A percentile compares a stretch with the other conserved stretches of the same genome.
phyloP scores from a whole-genome alignment of 306 rosid genomes.

The Cucumis sativus region DNA sequence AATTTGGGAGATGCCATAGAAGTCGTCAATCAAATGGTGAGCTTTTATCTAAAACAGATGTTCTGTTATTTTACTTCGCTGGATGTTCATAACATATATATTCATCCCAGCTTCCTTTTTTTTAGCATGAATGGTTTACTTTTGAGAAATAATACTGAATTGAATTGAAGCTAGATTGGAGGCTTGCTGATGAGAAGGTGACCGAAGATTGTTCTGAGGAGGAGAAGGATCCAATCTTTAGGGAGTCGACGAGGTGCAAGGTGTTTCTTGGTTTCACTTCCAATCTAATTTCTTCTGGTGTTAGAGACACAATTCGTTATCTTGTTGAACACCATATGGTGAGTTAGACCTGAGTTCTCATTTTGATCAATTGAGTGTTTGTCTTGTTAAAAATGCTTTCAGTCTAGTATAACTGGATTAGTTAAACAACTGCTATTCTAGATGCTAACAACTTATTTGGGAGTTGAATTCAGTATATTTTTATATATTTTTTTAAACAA shows the following conservation, averaged over 20 bases:
- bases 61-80: background rate
- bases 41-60: background rate
- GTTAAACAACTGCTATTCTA: background rate
- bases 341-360: slow-evolving; percentile 5
- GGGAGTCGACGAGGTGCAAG: slow-evolving; percentile 53
- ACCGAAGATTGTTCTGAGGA: slow-evolving; percentile 40
- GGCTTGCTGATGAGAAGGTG: slow-evolving; percentile 54
- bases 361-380: too few species aligned
- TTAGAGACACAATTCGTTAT: slow-evolving; percentile 70
- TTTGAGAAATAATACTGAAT: background rate
- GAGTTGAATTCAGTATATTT: background rate
- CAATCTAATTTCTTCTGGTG: slow-evolving; percentile 85
- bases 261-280: slow-evolving; percentile 91
- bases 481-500: background rate
- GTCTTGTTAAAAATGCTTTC: background rate
- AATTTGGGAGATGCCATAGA: slow-evolving; percentile 67
- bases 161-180: slow-evolving; percentile 79
- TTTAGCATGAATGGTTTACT: background rate
- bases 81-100: background rate
- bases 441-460: background rate
- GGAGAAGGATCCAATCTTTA: slow-evolving; percentile 34
- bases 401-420: background rate
- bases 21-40: slow-evolving; percentile 69
- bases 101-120: background rate
- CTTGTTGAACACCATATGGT: slow-evolving; percentile 84